Conservation (phyloP, 805 yeast genomes). For the Jamesozyma spencerorum region DNA sequence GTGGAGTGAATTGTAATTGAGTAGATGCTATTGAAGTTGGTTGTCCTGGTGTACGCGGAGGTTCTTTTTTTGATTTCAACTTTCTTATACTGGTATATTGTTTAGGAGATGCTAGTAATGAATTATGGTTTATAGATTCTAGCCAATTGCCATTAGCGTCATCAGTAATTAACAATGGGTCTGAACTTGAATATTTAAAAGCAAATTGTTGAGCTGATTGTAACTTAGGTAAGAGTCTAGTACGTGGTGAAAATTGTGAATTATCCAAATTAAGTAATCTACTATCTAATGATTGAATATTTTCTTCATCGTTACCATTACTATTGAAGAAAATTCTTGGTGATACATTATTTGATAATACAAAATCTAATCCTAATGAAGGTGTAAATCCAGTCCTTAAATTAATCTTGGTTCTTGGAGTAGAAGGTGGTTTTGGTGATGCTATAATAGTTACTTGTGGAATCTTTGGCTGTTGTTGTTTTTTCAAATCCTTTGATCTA, state of each 20-base stretch:
- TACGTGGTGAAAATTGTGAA: conserved; percentile 17
- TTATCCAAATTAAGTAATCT: neutral
- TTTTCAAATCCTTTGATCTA: neutral
- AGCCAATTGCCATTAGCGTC: conserved; percentile 20
- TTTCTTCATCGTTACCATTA: neutral
- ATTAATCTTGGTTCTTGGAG: conserved; percentile 2
- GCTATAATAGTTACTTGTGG: conserved; percentile 4
- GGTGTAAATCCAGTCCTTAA: conserved; percentile 11
- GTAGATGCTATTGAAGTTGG: neutral
- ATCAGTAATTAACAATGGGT: conserved; percentile 26
- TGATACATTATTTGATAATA: conserved; percentile 3
- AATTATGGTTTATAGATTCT: conserved; percentile 7
- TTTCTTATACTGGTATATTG: conserved; percentile 9
- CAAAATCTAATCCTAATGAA: conserved; percentile 4
- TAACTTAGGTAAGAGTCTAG: conserved; percentile 7
- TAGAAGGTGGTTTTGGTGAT: conserved; percentile 7
- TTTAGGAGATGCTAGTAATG: conserved; percentile 4
- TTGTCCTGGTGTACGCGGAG: conserved; percentile 6
- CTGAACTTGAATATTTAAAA: conserved; percentile 26
- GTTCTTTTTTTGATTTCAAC: neutral
- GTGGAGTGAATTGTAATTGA: conserved; percentile 24
- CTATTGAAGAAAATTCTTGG: conserved; percentile 5
- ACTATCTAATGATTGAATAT: neutral
- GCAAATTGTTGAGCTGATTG: conserved; percentile 18
- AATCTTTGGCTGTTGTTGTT: neutral